phyloP scores from a whole-genome alignment of 1,139 yeast species.

The Suhomyces choctaworum region DNA sequence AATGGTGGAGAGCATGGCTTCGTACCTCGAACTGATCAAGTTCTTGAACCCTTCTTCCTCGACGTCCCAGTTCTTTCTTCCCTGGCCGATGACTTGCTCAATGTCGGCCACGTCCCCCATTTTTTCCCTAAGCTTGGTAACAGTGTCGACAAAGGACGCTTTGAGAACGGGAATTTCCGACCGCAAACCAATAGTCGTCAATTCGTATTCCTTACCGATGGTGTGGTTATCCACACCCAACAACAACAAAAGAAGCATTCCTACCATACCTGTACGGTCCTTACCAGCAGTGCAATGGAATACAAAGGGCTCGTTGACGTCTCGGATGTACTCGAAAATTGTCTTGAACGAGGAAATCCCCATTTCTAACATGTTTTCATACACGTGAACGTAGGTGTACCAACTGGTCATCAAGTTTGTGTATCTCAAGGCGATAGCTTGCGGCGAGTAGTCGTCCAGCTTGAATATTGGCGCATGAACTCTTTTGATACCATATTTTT shows the following conservation, averaged over 20 bases:
- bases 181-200: constrained; percentile 65
- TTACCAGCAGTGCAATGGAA: constrained; percentile 88
- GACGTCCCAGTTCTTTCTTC: constrained; percentile 41
- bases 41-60: constrained; percentile 54
- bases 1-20: constrained; percentile 69
- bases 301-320: constrained; percentile 53
- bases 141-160: constrained; percentile 32
- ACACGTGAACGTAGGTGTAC: constrained; percentile 64
- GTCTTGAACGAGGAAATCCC: constrained; percentile 49
- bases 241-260: constrained; percentile 64
- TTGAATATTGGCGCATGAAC: constrained; percentile 62
- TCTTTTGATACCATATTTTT: constrained; percentile 49
- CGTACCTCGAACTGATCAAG: constrained; percentile 65
- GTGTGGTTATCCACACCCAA: constrained; percentile 66
- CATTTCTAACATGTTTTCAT: constrained; percentile 54
- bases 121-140: constrained; percentile 31
- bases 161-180: constrained; percentile 48
- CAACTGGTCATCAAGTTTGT: constrained; percentile 59
- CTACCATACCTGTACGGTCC: constrained; percentile 78
- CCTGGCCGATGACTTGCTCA: constrained; percentile 32
- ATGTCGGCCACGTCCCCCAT: constrained; percentile 26
- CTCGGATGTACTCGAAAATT: constrained; percentile 56
- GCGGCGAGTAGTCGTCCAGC: constrained; percentile 62
- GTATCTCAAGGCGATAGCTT: constrained; percentile 59
- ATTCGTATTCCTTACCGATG: constrained; percentile 71